Base-by-base conservation (phyloP, 169 alveolate species). In the Hepatocystis sp. region DNA sequence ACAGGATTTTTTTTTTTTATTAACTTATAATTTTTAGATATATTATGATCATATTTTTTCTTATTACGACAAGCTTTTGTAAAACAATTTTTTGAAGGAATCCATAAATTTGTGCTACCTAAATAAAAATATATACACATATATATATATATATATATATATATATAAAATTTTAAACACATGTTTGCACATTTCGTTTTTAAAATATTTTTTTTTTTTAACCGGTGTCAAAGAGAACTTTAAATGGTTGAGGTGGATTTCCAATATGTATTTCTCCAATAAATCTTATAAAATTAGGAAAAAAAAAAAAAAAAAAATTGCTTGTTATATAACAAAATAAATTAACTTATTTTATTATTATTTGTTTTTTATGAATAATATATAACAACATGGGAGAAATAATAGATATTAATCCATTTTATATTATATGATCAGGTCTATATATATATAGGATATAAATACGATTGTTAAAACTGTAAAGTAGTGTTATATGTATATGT, bases 101-200 rank as follows among this genome's bases (percentile, higher is more conserved):
- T 90, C 97, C 97, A 94, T 36, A 92, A 76, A 88, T 92, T 92
- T 66, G 94, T 88, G 28, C 95, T 90, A 28, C 96, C 95, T 76
- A n/a, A n/a, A n/a, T 46, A 25, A 40, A 39, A 8, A 25, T 40
- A 2, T 19, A 23, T 40, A 1, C 42, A 17, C 42, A 30, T 15
- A 21, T 40, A 11, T 40, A 30, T 30, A 21, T 32, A 17, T 40
- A 39, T 40, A 7, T 27, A 30, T 34, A 10, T 64, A 28, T 28
- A 13, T 44, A 49, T 25, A 1, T 13, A 64, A 30, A 25, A n/a
- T n/a, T n/a, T n/a, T n/a, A n/a, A n/a, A n/a, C n/a, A n/a, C n/a
- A n/a, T n/a, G n/a, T n/a, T n/a, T n/a, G n/a, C n/a, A n/a, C n/a
- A n/a, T 13, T 44, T 76, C 8, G 15, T 25, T 46, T 46, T 46